Evolutionary conservation across 441 rosid species (phyloP).

Genomic region (Populus trichocarpa): DNA sequence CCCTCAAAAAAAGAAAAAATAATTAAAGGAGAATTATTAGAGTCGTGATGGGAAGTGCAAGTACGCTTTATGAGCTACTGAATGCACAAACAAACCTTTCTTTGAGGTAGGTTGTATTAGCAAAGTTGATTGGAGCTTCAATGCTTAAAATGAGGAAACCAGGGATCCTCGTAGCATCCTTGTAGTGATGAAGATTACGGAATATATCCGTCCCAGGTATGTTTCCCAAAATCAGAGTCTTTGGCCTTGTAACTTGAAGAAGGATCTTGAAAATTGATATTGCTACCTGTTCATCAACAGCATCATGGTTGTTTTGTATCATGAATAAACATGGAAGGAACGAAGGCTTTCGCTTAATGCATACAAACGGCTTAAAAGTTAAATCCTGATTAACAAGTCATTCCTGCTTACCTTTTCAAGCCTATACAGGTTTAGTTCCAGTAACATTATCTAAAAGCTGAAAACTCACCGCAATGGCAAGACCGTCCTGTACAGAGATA

Average conservation of each 20-base stretch:
- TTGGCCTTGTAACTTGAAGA: constrained; percentile 81
- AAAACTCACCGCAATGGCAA: constrained; percentile 73
- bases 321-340: not conserved
- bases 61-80: not conserved
- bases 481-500: constrained; percentile 77
- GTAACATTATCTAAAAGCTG: not conserved
- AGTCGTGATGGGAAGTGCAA: not conserved
- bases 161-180: constrained; percentile 62
- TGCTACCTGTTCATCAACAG: constrained; percentile 45
- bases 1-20: not conserved
- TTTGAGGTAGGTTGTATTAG: constrained; percentile 75
- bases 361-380: not conserved
- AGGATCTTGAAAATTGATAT: constrained; percentile 78
- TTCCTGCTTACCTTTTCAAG: not conserved
- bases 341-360: not conserved
- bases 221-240: constrained; percentile 66
- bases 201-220: constrained; percentile 71
- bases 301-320: not conserved
- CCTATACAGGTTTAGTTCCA: not conserved
- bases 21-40: not conserved
- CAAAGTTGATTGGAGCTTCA: constrained; percentile 83
- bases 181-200: constrained; percentile 67
- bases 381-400: not conserved
- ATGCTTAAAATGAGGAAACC: constrained; percentile 78
- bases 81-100: constrained; percentile 52